Conservation (phyloP, 164 flowering plant genomes). For the Buxus sempervirens region DNA sequence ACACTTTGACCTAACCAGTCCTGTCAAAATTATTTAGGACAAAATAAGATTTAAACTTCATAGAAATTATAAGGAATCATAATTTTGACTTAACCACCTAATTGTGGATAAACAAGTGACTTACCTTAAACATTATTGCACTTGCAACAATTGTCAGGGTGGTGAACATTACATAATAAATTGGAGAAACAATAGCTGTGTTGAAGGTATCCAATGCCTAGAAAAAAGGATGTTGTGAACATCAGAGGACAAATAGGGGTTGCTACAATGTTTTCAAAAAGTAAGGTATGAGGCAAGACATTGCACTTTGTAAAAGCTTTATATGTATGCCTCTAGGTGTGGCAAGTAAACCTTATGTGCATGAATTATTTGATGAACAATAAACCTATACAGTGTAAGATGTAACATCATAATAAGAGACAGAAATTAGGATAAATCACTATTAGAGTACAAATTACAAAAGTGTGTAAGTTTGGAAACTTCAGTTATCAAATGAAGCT, state of each 20-base stretch:
- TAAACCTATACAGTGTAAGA: no score
- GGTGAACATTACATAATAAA: conserved; percentile 92
- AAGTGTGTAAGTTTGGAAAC: no score
- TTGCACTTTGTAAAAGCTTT: no score
- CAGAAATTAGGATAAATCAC: no score
- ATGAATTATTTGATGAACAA: neutral
- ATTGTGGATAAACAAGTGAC: neutral
- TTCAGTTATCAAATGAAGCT: no score
- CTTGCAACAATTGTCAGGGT: conserved; percentile 87
- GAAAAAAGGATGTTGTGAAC: conserved; percentile 10
- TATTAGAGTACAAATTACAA: no score
- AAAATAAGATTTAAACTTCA: neutral
- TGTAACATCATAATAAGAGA: no score
- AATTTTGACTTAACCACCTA: neutral
- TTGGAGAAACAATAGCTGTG: conserved; percentile 91
- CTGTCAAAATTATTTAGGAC: conserved; percentile 32
- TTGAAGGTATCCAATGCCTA: conserved; percentile 93
- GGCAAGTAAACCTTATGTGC: neutral
- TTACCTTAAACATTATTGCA: conserved; percentile 94
- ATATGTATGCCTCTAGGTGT: neutral
- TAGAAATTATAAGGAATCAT: neutral
- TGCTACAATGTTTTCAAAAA: neutral
- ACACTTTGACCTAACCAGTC: conserved; percentile 84
- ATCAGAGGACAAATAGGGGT: conserved; percentile 6
- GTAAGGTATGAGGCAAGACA: no score